A percentile compares a stretch with the other conserved stretches of the same genome.
These are phyloP conservation scores for Alternaria infectoria DNA, from an alignment of 2,329 filamentous ascomycete species.

Conservation along the genomic window DNA sequence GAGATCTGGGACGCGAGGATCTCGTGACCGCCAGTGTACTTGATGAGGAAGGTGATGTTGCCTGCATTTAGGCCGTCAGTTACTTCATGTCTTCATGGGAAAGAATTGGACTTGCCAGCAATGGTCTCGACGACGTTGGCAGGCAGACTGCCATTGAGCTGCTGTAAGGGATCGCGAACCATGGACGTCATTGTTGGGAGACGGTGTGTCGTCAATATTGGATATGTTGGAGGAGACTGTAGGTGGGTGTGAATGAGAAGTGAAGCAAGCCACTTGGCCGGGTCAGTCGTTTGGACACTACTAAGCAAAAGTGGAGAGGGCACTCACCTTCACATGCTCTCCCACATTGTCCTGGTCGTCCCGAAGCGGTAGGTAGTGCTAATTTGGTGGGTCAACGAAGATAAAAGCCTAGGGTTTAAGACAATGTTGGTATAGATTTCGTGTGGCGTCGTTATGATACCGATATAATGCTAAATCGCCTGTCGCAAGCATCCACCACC, in stretches of 20 bases:
- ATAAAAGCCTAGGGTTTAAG: not conserved
- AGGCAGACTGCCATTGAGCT: not conserved
- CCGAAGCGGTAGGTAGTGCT: not conserved
- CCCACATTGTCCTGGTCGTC: not conserved
- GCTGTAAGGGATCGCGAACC: not conserved
- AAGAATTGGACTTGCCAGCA: not conserved
- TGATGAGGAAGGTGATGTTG: constrained; percentile 12
- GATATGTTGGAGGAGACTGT: not conserved
- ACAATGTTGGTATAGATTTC: constrained; percentile 4
- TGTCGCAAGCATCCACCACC: not conserved
- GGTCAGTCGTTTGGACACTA: not conserved
- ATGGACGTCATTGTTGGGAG: not conserved
- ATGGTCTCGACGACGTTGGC: not conserved
- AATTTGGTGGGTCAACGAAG: too few species aligned
- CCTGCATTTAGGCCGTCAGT: not conserved
- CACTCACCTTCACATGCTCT: not conserved
- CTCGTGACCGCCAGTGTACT: not conserved
- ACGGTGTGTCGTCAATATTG: not conserved
- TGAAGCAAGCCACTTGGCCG: not conserved
- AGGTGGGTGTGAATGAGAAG: not conserved
- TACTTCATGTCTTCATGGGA: not conserved
- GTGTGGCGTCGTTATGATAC: constrained; percentile 1
- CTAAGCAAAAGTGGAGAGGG: not conserved
- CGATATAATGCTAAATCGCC: not conserved
- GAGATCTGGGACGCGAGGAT: constrained; percentile 4